Evolutionary conservation across 257 asterid species (phyloP).

Genomic region (Misopates orontium): DNA sequence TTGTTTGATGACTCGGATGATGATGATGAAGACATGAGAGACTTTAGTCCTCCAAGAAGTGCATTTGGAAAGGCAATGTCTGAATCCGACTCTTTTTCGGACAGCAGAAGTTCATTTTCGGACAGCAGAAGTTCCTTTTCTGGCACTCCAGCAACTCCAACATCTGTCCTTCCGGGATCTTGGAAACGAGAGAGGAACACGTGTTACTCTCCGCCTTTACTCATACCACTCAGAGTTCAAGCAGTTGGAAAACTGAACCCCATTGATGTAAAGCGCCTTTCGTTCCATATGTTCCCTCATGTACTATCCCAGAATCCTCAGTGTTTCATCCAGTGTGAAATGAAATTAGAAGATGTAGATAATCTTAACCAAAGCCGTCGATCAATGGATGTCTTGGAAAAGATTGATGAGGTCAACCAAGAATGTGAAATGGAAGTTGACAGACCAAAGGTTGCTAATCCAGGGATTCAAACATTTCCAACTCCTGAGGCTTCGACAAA

Average conservation of each 20-base stretch:
- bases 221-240: slow-evolving; percentile 61
- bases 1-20: slow-evolving; percentile 68
- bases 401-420: slow-evolving; percentile 33
- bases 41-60: slow-evolving; percentile 39
- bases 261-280: slow-evolving; percentile 71
- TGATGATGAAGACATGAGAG: slow-evolving; percentile 39
- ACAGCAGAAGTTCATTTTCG: slow-evolving; percentile 33
- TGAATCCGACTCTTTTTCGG: slow-evolving; percentile 39
- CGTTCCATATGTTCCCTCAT: slow-evolving; percentile 74
- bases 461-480: neutral
- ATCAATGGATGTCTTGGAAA: slow-evolving; percentile 36
- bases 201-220: slow-evolving; percentile 55
- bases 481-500: no score
- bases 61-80: slow-evolving; percentile 51
- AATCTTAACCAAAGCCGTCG: slow-evolving; percentile 34
- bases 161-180: slow-evolving; percentile 69
- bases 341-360: slow-evolving; percentile 22
- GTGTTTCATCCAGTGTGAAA: slow-evolving; percentile 33
- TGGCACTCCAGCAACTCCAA: slow-evolving; percentile 79
- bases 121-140: slow-evolving; percentile 43
- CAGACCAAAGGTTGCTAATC: slow-evolving; percentile 13
- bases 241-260: slow-evolving; percentile 76
- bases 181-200: slow-evolving; percentile 34
- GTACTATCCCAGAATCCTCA: slow-evolving; percentile 45
- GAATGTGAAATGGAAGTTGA: slow-evolving; percentile 29